phyloP scores from a whole-genome alignment of 2,329 filamentous ascomycete species.

The Aureobasidium musti region DNA sequence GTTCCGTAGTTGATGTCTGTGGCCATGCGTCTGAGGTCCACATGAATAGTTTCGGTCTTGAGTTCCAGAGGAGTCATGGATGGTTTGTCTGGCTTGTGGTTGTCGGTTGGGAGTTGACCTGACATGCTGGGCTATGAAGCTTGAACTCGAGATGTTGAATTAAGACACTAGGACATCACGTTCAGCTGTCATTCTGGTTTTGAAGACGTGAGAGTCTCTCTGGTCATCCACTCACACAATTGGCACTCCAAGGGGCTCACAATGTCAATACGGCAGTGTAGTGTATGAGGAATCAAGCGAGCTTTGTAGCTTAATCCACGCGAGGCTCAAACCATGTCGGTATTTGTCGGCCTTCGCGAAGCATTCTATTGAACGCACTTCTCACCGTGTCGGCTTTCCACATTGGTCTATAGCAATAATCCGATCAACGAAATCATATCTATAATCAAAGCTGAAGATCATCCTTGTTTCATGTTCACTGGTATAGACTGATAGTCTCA shows the following conservation, averaged over 20 bases:
- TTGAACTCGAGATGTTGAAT: not conserved
- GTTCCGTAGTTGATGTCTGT: conserved; percentile 20
- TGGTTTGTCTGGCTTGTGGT: not conserved
- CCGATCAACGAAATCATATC: not conserved
- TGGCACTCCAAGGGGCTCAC: not conserved
- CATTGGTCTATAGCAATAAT: not conserved
- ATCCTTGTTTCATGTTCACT: not conserved
- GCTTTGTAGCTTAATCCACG: not conserved
- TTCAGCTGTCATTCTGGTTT: not conserved
- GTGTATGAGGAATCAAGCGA: not conserved
- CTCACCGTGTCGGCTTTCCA: not conserved
- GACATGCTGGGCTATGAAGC: not conserved
- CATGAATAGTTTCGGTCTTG: not conserved
- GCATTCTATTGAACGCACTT: conserved; percentile 8
- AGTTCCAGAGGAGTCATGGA: not conserved
- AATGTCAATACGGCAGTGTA: not conserved
- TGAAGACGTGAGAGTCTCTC: too few species aligned
- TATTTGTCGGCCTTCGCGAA: conserved; percentile 2
- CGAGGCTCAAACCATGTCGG: not conserved
- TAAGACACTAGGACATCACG: not conserved
- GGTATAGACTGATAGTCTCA: not conserved
- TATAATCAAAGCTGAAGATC: not conserved
- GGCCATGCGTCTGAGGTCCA: conserved; percentile 28
- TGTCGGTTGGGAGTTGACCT: conserved; percentile 7
- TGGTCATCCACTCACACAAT: not conserved